Evolutionary conservation across 2,329 filamentous ascomycete genomes (phyloP).

Genomic region (Hypomyces rosellus): DNA sequence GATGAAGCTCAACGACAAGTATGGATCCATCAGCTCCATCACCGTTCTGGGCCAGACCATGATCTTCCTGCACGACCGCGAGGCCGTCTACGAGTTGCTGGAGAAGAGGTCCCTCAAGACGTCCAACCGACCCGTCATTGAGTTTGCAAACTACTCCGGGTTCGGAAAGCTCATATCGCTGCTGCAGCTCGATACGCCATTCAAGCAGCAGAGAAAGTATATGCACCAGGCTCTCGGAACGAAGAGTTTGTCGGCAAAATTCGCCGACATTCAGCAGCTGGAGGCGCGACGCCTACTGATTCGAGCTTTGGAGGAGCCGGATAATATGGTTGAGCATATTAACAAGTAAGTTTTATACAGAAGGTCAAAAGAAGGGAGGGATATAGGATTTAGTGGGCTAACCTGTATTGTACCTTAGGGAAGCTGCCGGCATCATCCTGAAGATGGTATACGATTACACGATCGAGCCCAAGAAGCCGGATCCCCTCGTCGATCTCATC

Average conservation of each 20-base stretch:
- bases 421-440: constrained; percentile 10
- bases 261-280: not conserved
- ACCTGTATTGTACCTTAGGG: not conserved
- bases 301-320: not conserved
- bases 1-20: constrained; percentile 25
- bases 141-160: constrained; percentile 4
- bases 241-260: not conserved
- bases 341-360: not conserved
- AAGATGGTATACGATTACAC: constrained; percentile 17
- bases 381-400: not conserved
- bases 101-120: constrained; percentile 26
- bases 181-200: not conserved
- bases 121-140: not conserved
- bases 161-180: not conserved
- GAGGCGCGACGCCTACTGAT: constrained; percentile 1
- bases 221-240: constrained; percentile 3
- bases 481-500: constrained; percentile 16
- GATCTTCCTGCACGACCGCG: constrained; percentile 31
- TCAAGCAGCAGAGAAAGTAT: constrained; percentile 1
- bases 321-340: not conserved
- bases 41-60: constrained; percentile 25
- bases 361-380: not conserved
- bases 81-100: constrained; percentile 29
- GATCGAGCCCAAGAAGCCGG: constrained; percentile 14
- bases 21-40: constrained; percentile 21